phyloP scores from a whole-genome alignment of 495 filamentous ascomycete genomes.

The Penicillium malachiteum region DNA sequence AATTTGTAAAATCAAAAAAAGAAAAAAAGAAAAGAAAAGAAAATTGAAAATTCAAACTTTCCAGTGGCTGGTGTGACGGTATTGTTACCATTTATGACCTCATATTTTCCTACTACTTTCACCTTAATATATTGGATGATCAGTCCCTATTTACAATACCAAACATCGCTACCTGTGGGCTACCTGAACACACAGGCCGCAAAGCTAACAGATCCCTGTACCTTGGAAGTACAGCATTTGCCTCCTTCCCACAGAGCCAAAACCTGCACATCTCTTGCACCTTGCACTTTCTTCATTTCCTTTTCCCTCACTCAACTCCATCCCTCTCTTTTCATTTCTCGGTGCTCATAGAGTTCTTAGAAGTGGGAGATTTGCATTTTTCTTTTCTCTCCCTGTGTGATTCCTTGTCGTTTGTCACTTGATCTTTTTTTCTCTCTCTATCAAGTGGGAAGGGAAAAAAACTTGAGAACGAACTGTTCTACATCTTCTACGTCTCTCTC shows the following conservation, averaged over 20 bases:
- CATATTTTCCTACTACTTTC: background rate
- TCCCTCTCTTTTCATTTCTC: constrained; percentile 29
- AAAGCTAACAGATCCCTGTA: background rate
- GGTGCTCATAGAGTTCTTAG: constrained; percentile 44
- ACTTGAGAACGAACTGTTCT: constrained; percentile 13
- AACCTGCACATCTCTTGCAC: constrained; percentile 13
- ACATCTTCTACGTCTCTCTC: constrained; percentile 19
- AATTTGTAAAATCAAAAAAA: no score
- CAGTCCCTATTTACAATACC: background rate
- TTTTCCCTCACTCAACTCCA: constrained; percentile 25
- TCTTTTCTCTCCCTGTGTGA: constrained; percentile 29
- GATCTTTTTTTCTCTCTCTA: constrained; percentile 17
- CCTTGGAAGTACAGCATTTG: constrained; percentile 21
- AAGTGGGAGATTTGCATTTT: constrained; percentile 40
- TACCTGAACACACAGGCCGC: constrained; percentile 1
- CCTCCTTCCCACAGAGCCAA: constrained; percentile 31
- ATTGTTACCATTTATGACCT: background rate
- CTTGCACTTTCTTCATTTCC: constrained; percentile 26
- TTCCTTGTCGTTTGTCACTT: constrained; percentile 20
- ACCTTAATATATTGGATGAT: background rate
- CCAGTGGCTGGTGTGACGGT: background rate
- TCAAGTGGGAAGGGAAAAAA: constrained; percentile 23
- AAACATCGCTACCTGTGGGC: background rate
- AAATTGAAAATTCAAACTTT: background rate
- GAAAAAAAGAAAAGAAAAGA: background rate